Evolutionary conservation across 2,329 filamentous ascomycete genomes (phyloP).

Genomic region (Aspergillus sp.): DNA sequence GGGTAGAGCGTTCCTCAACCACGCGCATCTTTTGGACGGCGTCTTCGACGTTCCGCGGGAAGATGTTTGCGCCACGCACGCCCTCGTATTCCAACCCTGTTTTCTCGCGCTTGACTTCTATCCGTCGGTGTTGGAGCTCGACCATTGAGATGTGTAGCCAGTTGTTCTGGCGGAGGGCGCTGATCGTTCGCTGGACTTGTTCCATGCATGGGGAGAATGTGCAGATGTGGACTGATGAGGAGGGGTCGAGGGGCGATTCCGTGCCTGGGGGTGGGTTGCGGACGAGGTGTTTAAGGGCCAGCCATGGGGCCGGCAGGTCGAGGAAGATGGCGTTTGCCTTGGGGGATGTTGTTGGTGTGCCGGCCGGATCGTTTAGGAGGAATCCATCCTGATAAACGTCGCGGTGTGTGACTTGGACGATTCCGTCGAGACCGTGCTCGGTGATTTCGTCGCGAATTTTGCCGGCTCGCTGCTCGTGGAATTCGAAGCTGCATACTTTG

Average conservation of each 20-base stretch:
- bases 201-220: slow-evolving; percentile 97
- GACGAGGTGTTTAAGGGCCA: slow-evolving; percentile 48
- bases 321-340: slow-evolving; percentile 50
- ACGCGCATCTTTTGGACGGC: slow-evolving; percentile 71
- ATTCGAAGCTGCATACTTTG: slow-evolving; percentile 53
- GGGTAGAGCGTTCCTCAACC: slow-evolving; percentile 68
- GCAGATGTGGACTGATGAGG: slow-evolving; percentile 75
- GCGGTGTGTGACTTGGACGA: slow-evolving; percentile 48
- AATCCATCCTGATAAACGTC: slow-evolving; percentile 53
- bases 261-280: slow-evolving; percentile 34
- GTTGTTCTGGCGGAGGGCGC: slow-evolving; percentile 73
- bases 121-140: slow-evolving; percentile 74
- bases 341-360: slow-evolving; percentile 30
- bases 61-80: slow-evolving; percentile 64
- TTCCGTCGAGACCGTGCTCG: slow-evolving; percentile 43
- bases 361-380: slow-evolving; percentile 25
- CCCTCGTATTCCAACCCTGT: slow-evolving; percentile 71
- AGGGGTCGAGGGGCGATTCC: slow-evolving; percentile 64
- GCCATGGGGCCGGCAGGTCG: slow-evolving; percentile 53
- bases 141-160: slow-evolving; percentile 96
- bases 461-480: slow-evolving; percentile 45
- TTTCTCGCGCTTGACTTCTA: slow-evolving; percentile 80
- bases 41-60: slow-evolving; percentile 70
- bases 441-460: slow-evolving; percentile 45
- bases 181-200: slow-evolving; percentile 85